phyloP scores from a whole-genome alignment of 768 basidiomycete species.

The Phylloporus scabripes region DNA sequence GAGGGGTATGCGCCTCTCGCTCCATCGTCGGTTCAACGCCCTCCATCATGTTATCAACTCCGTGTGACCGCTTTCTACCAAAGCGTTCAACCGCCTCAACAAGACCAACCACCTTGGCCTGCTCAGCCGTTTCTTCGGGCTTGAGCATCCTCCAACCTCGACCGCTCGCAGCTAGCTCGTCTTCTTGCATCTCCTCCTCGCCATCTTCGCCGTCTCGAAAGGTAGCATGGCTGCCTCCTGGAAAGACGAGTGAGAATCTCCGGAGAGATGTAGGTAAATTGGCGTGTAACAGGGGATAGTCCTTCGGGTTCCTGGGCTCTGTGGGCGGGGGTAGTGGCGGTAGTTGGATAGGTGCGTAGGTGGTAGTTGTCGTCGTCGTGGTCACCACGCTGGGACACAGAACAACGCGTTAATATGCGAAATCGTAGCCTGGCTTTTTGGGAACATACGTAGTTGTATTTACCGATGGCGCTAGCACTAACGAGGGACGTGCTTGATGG shows the following conservation, averaged over 20 bases:
- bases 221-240: conserved; percentile 73
- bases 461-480: conserved; percentile 74
- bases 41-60: conserved; percentile 60
- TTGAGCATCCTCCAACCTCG: conserved; percentile 73
- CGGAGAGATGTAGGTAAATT: conserved; percentile 68
- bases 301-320: conserved; percentile 71
- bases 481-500: conserved; percentile 56
- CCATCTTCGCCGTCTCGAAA: conserved; percentile 67
- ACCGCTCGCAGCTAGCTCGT: conserved; percentile 60
- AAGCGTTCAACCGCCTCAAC: conserved; percentile 81
- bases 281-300: conserved; percentile 73
- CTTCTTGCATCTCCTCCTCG: conserved; percentile 64
- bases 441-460: conserved; percentile 74
- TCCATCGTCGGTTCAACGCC: conserved; percentile 58
- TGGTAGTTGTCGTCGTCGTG: conserved; percentile 87
- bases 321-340: conserved; percentile 67
- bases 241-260: conserved; percentile 73
- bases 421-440: not conserved
- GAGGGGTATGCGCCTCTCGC: conserved; percentile 43
- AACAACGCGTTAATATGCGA: conserved; percentile 21
- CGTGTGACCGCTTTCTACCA: conserved; percentile 54
- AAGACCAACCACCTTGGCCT: conserved; percentile 53
- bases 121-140: conserved; percentile 52
- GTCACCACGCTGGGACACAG: conserved; percentile 64
- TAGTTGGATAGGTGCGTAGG: conserved; percentile 82